These are phyloP conservation scores for Syncephalastrum monosporum DNA, from an alignment of 371 early-diverging fungal species.

Conservation along the genomic window DNA sequence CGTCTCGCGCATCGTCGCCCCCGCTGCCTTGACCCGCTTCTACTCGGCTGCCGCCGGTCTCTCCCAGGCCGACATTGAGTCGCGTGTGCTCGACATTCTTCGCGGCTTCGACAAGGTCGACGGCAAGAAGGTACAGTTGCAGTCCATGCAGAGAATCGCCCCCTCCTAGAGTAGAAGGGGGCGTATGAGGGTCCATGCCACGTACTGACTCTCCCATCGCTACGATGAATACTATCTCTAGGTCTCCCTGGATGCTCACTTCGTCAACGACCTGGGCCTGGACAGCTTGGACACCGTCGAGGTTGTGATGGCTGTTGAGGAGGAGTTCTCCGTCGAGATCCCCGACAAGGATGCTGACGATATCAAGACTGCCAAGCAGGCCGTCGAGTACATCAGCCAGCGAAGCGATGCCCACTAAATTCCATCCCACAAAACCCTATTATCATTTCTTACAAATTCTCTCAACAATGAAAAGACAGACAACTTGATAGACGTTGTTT, in stretches of 20 bases:
- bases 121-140: slow-evolving; percentile 71
- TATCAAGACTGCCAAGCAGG: slow-evolving; percentile 86
- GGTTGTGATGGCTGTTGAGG: slow-evolving; percentile 98
- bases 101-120: slow-evolving; percentile 95
- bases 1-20: slow-evolving; percentile 27
- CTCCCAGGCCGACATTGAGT: slow-evolving; percentile 65
- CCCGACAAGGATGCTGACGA: slow-evolving; percentile 97
- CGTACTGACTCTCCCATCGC: too few species aligned
- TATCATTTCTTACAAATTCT: neutral
- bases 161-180: neutral
- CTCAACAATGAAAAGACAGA: slow-evolving; percentile 2
- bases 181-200: too few species aligned
- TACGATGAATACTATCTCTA: slow-evolving; percentile 17
- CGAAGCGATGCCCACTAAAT: slow-evolving; percentile 79
- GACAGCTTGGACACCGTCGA: slow-evolving; percentile 97
- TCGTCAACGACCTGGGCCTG: slow-evolving; percentile 91
- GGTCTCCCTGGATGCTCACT: slow-evolving; percentile 85
- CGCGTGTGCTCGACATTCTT: slow-evolving; percentile 83
- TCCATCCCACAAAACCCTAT: neutral
- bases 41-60: slow-evolving; percentile 66
- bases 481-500: neutral
- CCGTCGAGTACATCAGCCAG: slow-evolving; percentile 82
- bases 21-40: slow-evolving; percentile 44
- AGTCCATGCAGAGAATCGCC: too few species aligned
- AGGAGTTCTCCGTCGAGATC: slow-evolving; percentile 97